These are phyloP conservation scores for Silene latifolia DNA, from an alignment of 148 eudicot genomes.

Conservation along the genomic window DNA sequence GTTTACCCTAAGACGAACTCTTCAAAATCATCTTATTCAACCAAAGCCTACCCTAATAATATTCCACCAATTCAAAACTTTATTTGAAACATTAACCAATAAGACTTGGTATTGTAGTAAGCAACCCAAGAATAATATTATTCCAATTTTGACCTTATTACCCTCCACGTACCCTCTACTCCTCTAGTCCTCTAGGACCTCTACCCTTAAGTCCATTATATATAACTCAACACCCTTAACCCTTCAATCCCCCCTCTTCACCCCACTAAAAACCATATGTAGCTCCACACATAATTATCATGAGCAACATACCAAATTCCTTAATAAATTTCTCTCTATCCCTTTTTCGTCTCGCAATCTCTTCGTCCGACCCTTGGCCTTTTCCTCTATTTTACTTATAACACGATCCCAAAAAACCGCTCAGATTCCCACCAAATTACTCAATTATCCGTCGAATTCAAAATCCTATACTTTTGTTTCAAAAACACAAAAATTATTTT, in stretches of 20 bases:
- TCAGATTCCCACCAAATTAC: neutral
- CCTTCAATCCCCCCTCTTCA: conserved; percentile 14
- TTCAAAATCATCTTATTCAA: no score
- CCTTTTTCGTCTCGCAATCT: conserved; percentile 35
- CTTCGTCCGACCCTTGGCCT: no score
- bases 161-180: neutral
- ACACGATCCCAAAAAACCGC: conserved; percentile 1
- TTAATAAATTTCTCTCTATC: conserved; percentile 61
- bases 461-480: neutral
- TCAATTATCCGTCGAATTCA: neutral
- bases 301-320: conserved; percentile 82
- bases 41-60: no score
- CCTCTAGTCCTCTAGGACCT: no score
- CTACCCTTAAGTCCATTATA: conserved; percentile 11
- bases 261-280: conserved; percentile 17
- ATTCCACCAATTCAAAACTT: neutral
- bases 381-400: conserved; percentile 10
- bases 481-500: neutral
- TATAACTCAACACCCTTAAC: neutral
- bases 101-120: neutral
- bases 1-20: no score
- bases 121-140: neutral
- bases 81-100: neutral
- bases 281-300: conserved; percentile 23
- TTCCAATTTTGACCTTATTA: neutral